Evolutionary conservation across 2,329 filamentous ascomycete genomes (phyloP), one percentile per base, ranked within the genome.

Genomic region (Sporothrix brasiliensis): DNA sequence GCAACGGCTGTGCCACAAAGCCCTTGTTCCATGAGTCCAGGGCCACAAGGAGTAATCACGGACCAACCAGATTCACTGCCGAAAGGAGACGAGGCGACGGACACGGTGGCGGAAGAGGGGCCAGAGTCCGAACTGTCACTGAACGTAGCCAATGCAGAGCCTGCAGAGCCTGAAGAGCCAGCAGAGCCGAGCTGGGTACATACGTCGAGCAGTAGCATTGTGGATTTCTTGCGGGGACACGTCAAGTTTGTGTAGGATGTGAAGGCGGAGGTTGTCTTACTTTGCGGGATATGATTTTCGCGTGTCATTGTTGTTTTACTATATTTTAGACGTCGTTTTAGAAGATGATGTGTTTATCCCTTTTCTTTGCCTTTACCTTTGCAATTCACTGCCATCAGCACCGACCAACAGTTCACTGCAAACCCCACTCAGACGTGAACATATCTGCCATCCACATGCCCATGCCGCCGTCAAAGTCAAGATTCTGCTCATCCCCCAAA

Each of bases 161-260:
- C 30, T 4, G 30, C 30, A 24, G 24, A 24, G 24, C 24, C 24
- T 24, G 24, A 24, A 3, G 67, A 69, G 24, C n/a, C 58, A 2
- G 27, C 54, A 11, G 76, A 76, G 63, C 76, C 76, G 4, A 67
- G 61, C 14, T 77, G 75, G 76, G 73, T 77, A 2, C 56, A 68
- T 4, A 68, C 72, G 1, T 74, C 76, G 49, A 73, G 77, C 27
- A 70, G 70, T 4, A 75, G 74, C 9, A 56, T 78, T 63, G 72
- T 77, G 47, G 74, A 78, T 50, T 74, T 77, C 53, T 70, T 78
- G 16, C 74, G 76, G 2, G 73, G 73, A 1, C 71, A 72, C 68
- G 73, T 74, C 19, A 71, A 70, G n/a, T 74, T 74, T 72, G 71
- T 74, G 10, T 74, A 34, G 70, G 5, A 10, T 7, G 30, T 13